Evolutionary conservation across 2,329 filamentous ascomycete species (phyloP).

Genomic region (Botryotinia convoluta): DNA sequence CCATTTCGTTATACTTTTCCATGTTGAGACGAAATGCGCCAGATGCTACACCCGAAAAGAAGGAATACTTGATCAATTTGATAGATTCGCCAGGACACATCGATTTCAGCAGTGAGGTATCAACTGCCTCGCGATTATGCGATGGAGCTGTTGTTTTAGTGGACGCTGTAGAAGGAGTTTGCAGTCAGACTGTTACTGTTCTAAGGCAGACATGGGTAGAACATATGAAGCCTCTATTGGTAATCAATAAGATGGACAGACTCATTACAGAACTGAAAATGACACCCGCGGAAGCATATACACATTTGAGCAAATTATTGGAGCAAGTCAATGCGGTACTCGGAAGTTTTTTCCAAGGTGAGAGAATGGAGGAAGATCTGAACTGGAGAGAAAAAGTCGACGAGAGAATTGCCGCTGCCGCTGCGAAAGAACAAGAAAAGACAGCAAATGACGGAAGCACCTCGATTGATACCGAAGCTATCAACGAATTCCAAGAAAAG

Average conservation of each 20-base stretch:
- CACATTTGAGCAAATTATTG: constrained; percentile 81
- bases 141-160: constrained; percentile 93
- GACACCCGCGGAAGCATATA: constrained; percentile 84
- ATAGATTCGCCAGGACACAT: constrained; percentile 99
- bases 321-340: constrained; percentile 98
- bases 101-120: constrained; percentile 97
- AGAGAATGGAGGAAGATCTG: constrained; percentile 97
- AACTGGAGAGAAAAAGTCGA: constrained; percentile 95
- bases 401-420: constrained; percentile 71
- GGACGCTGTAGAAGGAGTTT: constrained; percentile 95
- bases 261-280: constrained; percentile 92
- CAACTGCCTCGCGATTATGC: constrained; percentile 88
- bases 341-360: constrained; percentile 95
- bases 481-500: constrained; percentile 76
- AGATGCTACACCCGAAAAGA: constrained; percentile 66
- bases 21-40: constrained; percentile 74
- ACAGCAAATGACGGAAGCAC: constrained; percentile 39
- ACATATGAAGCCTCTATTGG: constrained; percentile 87
- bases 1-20: constrained; percentile 94
- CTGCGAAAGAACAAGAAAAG: constrained; percentile 56
- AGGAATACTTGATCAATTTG: constrained; percentile 93
- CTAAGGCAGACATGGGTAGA: constrained; percentile 93
- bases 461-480: constrained; percentile 51
- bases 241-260: constrained; percentile 98
- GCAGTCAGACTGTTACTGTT: constrained; percentile 97